Evolutionary conservation across 2,329 filamentous ascomycete genomes (phyloP), one percentile per base, ranked within the genome.

Genomic region (Purpureocillium takamizusanense): DNA sequence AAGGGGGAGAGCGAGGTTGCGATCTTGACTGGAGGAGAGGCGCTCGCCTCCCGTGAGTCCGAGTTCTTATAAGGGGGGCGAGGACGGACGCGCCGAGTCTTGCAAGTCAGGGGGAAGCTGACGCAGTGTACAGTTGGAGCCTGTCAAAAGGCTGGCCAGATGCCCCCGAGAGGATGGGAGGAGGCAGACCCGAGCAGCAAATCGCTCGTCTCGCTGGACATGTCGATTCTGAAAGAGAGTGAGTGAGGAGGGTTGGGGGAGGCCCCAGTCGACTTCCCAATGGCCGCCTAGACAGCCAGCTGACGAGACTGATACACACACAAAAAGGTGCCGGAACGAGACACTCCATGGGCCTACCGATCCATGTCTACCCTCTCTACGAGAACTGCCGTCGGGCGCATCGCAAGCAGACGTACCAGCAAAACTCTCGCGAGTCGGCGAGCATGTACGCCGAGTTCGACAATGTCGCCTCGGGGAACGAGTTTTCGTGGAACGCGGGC

Each of bases 341-440:
- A 3, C 78, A 83, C 47, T 62, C 62, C 2, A 70, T 83, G 10
- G 78, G 78, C 0, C 64, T 74, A 1, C 78, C 80, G 0, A 78
- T 83, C 10, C 79, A 84, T 25, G 63, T 83, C 0, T 84, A 84
- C 47, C 78, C 80, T 1, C 51, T 84, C 0, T 83, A 81, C 47
- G 80, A 83, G 46, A 81, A 80, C 44, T 74, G 60, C 0, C 77
- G 79, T 38, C 66, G 78, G 25, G 77, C 76, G 1, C 62, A 74
- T 44, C 62, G 68, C 2, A 53, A 60, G 1, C 79, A 83, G 48
- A 67, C 70, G 2, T 54, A 74, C 1, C 38, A 54, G 16, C 67
- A 74, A 4, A 83, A 83, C 38, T 63, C 76, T 39, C 47, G 61
- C 7, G 79, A 83, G 49, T 81, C 75, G 0, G 70, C 74, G 1